phyloP scores from a whole-genome alignment of 495 filamentous ascomycete genomes.

The Annulohypoxylon nitens region DNA sequence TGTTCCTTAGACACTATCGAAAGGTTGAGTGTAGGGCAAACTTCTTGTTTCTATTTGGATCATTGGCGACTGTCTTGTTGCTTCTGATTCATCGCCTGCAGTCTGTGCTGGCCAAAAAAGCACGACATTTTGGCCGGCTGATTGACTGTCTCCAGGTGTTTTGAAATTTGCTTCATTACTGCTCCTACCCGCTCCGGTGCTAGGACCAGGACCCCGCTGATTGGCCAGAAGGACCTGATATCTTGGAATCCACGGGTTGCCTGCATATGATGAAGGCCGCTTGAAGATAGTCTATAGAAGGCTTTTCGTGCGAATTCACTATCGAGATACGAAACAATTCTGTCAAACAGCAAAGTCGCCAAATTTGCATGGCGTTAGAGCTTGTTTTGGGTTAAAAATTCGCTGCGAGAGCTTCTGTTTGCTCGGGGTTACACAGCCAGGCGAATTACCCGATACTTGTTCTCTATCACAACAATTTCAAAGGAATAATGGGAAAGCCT shows the following conservation, averaged over 20 bases:
- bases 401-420: conserved; percentile 45
- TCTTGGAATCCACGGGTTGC: conserved; percentile 34
- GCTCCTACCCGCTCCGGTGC: conserved; percentile 39
- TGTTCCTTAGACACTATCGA: conserved; percentile 11
- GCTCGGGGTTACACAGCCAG: conserved; percentile 41
- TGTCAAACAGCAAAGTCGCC: conserved; percentile 38
- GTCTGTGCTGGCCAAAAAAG: conserved; percentile 27
- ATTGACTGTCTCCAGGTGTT: conserved; percentile 27
- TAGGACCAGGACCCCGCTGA: conserved; percentile 25
- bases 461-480: conserved; percentile 23
- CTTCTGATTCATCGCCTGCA: conserved; percentile 18
- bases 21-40: conserved; percentile 19
- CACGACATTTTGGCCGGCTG: conserved; percentile 19
- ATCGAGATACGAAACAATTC: conserved; percentile 38
- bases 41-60: neutral
- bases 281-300: conserved; percentile 39
- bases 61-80: neutral
- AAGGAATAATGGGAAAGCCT: conserved; percentile 61
- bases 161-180: conserved; percentile 39
- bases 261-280: conserved; percentile 42
- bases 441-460: conserved; percentile 45
- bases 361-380: conserved; percentile 37
- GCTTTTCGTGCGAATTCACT: conserved; percentile 33
- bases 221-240: conserved; percentile 31
- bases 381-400: conserved; percentile 45